Base-by-base conservation (phyloP, 1,284 basidiomycete species). In the Trametes versicolor region DNA sequence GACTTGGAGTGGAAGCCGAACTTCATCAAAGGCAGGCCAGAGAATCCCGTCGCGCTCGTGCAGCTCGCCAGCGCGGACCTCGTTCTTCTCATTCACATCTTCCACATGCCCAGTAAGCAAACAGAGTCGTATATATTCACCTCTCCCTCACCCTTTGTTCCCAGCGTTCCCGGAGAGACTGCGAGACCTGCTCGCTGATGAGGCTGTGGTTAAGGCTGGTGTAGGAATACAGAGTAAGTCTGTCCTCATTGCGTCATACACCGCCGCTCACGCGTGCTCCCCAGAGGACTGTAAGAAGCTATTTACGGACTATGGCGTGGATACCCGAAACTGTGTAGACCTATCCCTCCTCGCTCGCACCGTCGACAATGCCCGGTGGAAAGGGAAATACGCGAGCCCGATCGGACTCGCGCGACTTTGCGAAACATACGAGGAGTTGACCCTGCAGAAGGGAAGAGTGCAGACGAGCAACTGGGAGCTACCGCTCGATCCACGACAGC, bases 1-100 rank as follows among this genome's bases (percentile, higher is more conserved):
- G 91, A 93, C 72, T 79, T 91, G 43, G 91, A 93, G 75, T 93
- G 91, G 91, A 85, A 83, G 65, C 91, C 91, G 0, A 85, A 71
- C 25, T 87, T 78, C 69, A 64, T 71, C 50, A 86, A 84, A 70
- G 85, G 87, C 17, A 72, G 76, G 23, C 71, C 75, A 29, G 84
- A 87, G 74, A 90, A 92, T 70, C 87, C 82, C 17, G 87, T 91
- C 32, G 87, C 92, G 3, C 80, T 93, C 19, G 81, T 93, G 2
- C 91, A 93, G 72, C 81, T 93, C 29, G 88, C 90, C 4, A 85
- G 80, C 64, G 72, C 77, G 8, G 73, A 85, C 8, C 78, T 74
- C 17, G 82, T 91, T 21, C 74, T 89, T 41, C 83, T 93, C 4
- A 74, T 93, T 9, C 92, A 93, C 68, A 70, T 93, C 59, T 83